Percentiles rank a stretch among this genome's conserved stretches.
Evolutionary conservation across 768 basidiomycete genomes (phyloP).

Genomic region (Rhodotorula diobovata): DNA sequence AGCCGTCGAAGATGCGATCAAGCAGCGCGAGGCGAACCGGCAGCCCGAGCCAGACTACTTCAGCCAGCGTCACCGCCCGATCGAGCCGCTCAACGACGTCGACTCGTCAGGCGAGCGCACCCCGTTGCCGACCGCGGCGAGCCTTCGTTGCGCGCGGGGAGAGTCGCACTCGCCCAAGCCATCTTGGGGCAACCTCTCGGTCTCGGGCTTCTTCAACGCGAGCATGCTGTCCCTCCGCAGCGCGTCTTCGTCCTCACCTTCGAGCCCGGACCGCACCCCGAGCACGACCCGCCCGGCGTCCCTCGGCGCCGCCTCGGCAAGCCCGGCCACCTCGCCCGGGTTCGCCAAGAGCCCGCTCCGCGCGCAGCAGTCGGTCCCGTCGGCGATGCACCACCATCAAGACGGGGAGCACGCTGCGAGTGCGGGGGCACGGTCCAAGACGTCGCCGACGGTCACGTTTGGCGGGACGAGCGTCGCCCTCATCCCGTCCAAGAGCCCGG

Average conservation of each 20-base stretch:
- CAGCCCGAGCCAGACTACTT: constrained; percentile 36
- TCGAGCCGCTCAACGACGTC: not conserved
- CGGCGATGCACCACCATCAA: constrained; percentile 5
- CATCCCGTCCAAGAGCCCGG: constrained; percentile 15
- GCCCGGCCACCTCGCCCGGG: constrained; percentile 14
- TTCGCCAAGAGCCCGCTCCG: constrained; percentile 12
- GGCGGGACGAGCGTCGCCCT: constrained; percentile 33
- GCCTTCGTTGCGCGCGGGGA: constrained; percentile 4
- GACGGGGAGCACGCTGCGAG: not conserved
- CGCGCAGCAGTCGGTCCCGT: constrained; percentile 2
- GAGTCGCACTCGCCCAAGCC: constrained; percentile 21
- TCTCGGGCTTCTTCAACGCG: constrained; percentile 36
- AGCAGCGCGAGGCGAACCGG: not conserved
- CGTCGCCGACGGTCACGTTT: constrained; percentile 33
- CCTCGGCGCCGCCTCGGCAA: not conserved
- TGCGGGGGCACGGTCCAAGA: constrained; percentile 6
- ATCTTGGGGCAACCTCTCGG: constrained; percentile 34
- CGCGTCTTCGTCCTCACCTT: constrained; percentile 7
- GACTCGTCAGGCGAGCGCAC: constrained; percentile 20
- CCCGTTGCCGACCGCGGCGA: constrained; percentile 20
- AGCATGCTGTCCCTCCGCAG: constrained; percentile 34
- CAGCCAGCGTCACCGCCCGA: constrained; percentile 20
- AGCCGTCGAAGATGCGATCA: constrained; percentile 16
- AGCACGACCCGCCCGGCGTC: constrained; percentile 10
- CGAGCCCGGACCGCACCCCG: constrained; percentile 12